phyloP scores from a whole-genome alignment of 495 filamentous ascomycete genomes.

The Penicillium alfredii region DNA sequence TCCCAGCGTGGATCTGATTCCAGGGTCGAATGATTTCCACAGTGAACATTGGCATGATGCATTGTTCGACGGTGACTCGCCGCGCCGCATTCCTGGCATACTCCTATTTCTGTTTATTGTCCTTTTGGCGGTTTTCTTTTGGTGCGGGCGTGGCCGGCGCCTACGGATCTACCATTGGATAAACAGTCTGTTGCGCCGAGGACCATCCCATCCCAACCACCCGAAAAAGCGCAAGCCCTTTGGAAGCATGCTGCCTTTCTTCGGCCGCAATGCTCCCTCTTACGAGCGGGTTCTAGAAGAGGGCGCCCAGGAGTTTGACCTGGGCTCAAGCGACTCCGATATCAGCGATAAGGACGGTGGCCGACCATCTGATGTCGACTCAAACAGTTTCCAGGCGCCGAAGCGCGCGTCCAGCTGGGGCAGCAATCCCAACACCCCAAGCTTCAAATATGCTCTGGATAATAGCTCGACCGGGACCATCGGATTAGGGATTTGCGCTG shows the following conservation, averaged over 20 bases:
- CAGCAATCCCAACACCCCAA: constrained; percentile 27
- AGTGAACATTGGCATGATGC: constrained; percentile 70
- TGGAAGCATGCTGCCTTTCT: constrained; percentile 46
- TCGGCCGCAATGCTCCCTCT: constrained; percentile 50
- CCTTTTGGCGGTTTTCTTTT: constrained; percentile 57
- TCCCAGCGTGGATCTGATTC: constrained; percentile 57
- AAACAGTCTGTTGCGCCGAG: constrained; percentile 41
- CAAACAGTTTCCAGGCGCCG: constrained; percentile 22
- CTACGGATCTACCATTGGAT: constrained; percentile 57
- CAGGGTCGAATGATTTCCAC: constrained; percentile 40
- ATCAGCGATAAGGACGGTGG: constrained; percentile 45
- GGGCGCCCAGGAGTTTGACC: constrained; percentile 64
- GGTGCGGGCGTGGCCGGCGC: constrained; percentile 67
- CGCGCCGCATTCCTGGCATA: constrained; percentile 66
- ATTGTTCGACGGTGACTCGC: constrained; percentile 53
- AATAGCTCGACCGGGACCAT: constrained; percentile 47
- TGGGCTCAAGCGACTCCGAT: constrained; percentile 57
- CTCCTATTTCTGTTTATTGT: constrained; percentile 70
- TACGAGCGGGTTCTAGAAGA: constrained; percentile 88
- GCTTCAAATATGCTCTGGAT: constrained; percentile 54
- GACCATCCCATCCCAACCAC: constrained; percentile 47
- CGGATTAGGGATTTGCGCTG: constrained; percentile 44
- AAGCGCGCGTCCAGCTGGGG: constrained; percentile 39
- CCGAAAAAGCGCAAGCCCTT: constrained; percentile 49
- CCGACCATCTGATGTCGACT: constrained; percentile 30